These are phyloP conservation scores for Jamesozyma jinghongensis DNA, from an alignment of 805 yeast species.

Conservation along the genomic window DNA sequence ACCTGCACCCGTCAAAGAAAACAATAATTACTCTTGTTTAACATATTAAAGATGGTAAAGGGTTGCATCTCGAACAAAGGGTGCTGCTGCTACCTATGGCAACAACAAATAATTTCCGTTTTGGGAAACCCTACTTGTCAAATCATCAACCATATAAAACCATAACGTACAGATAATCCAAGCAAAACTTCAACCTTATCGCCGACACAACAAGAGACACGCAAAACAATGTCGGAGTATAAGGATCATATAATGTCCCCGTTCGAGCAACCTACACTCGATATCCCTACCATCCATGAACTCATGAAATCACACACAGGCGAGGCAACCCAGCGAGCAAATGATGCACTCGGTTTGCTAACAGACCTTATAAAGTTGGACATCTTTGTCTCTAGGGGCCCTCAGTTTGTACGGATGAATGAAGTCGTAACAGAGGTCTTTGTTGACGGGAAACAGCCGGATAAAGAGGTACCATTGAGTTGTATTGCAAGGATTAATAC, in stretches of 20 bases:
- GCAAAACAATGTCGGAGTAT: not conserved
- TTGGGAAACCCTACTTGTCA: too few species aligned
- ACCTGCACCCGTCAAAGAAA: too few species aligned
- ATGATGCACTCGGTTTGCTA: conserved; percentile 19
- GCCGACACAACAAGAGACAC: not conserved
- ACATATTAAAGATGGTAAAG: too few species aligned
- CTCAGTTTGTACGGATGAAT: conserved; percentile 5
- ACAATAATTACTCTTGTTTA: too few species aligned
- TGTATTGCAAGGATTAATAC: conserved; percentile 44
- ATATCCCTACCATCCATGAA: too few species aligned
- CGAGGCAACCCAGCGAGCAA: not conserved
- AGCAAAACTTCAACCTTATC: not conserved
- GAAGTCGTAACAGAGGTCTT: conserved; percentile 1
- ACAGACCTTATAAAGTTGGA: conserved; percentile 23
- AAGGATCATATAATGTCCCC: not conserved
- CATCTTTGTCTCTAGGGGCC: conserved; percentile 10
- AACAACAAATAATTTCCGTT: too few species aligned
- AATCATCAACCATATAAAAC: too few species aligned
- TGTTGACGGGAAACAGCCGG: not conserved
- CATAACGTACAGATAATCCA: too few species aligned
- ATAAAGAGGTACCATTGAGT: conserved; percentile 44
- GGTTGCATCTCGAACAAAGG: too few species aligned
- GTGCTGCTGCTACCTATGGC: too few species aligned
- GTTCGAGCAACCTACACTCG: not conserved
- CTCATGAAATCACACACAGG: not conserved